These are phyloP conservation scores for Boletus pseudo-olivaceus DNA, from an alignment of 768 basidiomycete genomes.

Conservation along the genomic window DNA sequence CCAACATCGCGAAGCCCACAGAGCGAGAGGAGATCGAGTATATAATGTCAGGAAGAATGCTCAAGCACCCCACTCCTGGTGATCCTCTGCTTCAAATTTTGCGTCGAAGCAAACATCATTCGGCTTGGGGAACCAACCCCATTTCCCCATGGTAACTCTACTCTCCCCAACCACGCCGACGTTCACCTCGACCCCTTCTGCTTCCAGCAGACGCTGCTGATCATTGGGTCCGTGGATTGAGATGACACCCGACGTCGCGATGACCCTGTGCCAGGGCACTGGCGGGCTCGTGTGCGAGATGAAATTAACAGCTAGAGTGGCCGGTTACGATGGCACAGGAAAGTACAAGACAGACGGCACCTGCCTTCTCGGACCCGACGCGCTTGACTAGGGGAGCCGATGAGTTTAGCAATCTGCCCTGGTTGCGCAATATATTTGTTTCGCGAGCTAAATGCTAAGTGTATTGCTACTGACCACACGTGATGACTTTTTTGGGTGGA, in stretches of 20 bases:
- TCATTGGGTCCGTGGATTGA: slow-evolving; percentile 47
- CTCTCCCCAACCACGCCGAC: slow-evolving; percentile 47
- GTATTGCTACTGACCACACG: slow-evolving; percentile 43
- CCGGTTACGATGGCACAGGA: background rate
- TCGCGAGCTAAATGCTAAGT: background rate
- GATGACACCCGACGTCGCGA: slow-evolving; percentile 62
- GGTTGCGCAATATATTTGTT: background rate
- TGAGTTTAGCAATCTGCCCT: slow-evolving; percentile 68
- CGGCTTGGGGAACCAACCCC: slow-evolving; percentile 58
- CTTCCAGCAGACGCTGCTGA: slow-evolving; percentile 66
- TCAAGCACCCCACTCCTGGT: slow-evolving; percentile 12
- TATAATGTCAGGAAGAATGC: background rate
- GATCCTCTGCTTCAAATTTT: background rate
- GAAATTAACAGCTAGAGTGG: slow-evolving; percentile 62
- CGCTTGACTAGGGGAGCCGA: slow-evolving; percentile 70
- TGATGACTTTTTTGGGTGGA: slow-evolving; percentile 61
- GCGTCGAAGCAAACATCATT: background rate
- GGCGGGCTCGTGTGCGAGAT: slow-evolving; percentile 56
- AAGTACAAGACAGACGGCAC: slow-evolving; percentile 2
- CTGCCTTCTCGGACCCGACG: slow-evolving; percentile 76
- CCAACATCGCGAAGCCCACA: background rate
- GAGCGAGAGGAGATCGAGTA: background rate
- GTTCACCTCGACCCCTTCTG: slow-evolving; percentile 72
- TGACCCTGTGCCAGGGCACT: slow-evolving; percentile 76
- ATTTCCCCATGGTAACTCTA: slow-evolving; percentile 49